phyloP scores from a whole-genome alignment of 805 yeast genomes.

The Saturnispora gosingensis region DNA sequence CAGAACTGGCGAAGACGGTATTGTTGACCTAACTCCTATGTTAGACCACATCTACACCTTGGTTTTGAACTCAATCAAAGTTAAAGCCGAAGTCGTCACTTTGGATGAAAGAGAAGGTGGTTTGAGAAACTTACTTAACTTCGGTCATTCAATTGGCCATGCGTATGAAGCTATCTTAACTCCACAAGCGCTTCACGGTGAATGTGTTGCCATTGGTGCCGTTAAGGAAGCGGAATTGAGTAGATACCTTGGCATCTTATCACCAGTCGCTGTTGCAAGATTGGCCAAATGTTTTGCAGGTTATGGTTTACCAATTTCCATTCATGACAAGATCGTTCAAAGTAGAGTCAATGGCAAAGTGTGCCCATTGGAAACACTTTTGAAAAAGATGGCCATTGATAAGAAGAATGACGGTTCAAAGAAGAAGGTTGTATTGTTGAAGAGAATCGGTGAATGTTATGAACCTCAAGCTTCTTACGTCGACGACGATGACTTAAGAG shows the following conservation, averaged over 20 bases:
- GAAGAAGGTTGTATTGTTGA: conserved; percentile 78
- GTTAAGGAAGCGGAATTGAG: conserved; percentile 90
- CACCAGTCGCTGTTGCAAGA: conserved; percentile 92
- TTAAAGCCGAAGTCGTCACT: conserved; percentile 90
- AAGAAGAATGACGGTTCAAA: conserved; percentile 92
- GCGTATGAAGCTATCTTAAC: conserved; percentile 97
- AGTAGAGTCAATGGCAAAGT: conserved; percentile 59
- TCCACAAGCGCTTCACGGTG: conserved; percentile 95
- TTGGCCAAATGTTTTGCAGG: conserved; percentile 72
- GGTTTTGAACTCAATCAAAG: conserved; percentile 77
- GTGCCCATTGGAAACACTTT: conserved; percentile 66
- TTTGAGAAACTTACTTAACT: conserved; percentile 81
- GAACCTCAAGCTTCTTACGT: conserved; percentile 84
- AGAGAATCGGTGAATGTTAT: conserved; percentile 79
- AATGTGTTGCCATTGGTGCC: conserved; percentile 97
- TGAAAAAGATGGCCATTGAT: conserved; percentile 87
- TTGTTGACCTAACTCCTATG: conserved; percentile 60
- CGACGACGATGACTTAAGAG: conserved; percentile 67
- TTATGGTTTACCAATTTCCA: conserved; percentile 76
- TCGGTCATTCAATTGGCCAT: conserved; percentile 96
- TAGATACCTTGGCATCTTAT: conserved; percentile 79
- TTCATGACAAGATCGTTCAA: conserved; percentile 62
- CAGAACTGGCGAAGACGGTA: conserved; percentile 28
- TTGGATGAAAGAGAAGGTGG: conserved; percentile 94
- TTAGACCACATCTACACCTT: conserved; percentile 66